phyloP scores from a whole-genome alignment of 73 alveolate genomes.

The Tetrahymena malaccensis region DNA sequence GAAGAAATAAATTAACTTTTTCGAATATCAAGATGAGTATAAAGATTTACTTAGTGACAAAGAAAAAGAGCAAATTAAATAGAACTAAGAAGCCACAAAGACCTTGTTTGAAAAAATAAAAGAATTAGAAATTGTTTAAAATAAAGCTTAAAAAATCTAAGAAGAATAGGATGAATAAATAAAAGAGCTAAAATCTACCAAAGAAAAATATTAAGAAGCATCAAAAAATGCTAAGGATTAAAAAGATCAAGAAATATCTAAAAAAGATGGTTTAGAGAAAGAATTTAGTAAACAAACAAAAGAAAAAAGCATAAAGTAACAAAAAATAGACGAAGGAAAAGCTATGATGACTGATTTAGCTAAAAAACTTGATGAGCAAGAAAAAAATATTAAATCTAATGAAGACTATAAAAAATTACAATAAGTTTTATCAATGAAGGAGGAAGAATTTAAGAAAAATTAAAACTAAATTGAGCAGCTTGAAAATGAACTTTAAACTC shows the following conservation, averaged over 20 bases:
- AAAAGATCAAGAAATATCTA: background rate
- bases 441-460: background rate
- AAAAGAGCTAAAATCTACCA: background rate
- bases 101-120: too few relatives aligned
- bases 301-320: too few relatives aligned
- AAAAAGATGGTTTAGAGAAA: background rate
- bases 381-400: background rate
- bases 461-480: too few relatives aligned
- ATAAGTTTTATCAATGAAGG: too few relatives aligned
- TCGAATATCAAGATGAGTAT: background rate
- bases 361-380: too few relatives aligned
- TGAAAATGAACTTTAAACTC: background rate
- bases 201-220: background rate
- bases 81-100: background rate
- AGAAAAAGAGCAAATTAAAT: background rate
- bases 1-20: too few relatives aligned
- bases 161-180: too few relatives aligned
- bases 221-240: background rate
- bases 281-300: too few relatives aligned
- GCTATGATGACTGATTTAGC: background rate
- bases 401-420: too few relatives aligned
- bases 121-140: background rate
- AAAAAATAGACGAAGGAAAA: too few relatives aligned
- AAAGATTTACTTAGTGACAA: background rate
- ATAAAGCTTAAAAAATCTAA: background rate